These are phyloP conservation scores for Polyplosphaeria fusca DNA, from an alignment of 495 filamentous ascomycete species.

Conservation along the genomic window DNA sequence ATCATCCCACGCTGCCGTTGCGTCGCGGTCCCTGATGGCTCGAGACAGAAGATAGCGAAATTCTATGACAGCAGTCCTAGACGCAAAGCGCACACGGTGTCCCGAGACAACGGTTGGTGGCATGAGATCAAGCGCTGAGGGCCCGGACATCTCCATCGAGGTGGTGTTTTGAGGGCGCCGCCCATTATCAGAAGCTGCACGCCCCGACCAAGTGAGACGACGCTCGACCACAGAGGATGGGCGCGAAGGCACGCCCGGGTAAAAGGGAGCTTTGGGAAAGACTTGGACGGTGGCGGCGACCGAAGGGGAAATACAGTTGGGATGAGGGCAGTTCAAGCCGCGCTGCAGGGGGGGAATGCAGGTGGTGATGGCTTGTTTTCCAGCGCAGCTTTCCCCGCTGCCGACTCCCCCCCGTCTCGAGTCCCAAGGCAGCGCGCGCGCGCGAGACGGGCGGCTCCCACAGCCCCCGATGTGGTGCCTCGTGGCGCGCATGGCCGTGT, in stretches of 20 bases:
- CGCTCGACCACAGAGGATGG: neutral
- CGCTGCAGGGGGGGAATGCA: conserved; percentile 11
- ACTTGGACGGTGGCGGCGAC: too few species aligned
- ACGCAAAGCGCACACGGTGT: neutral
- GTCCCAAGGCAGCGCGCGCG: conserved; percentile 17
- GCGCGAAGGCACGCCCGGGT: conserved; percentile 22
- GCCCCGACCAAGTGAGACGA: conserved; percentile 12
- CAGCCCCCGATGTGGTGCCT: neutral
- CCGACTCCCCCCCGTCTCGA: conserved; percentile 1
- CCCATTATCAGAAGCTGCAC: neutral
- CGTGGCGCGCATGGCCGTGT: neutral
- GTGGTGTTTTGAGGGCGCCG: conserved; percentile 1
- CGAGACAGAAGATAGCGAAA: conserved; percentile 24
- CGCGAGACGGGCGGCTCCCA: conserved; percentile 1
- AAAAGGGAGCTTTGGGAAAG: neutral
- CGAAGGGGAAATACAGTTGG: neutral
- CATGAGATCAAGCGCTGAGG: conserved; percentile 15
- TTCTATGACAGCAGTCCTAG: conserved; percentile 19
- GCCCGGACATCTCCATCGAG: conserved; percentile 9
- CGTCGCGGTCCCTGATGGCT: conserved; percentile 15
- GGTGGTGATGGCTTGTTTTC: conserved; percentile 10
- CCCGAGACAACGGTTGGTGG: conserved; percentile 15
- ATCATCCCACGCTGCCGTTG: conserved; percentile 23
- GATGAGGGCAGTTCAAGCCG: neutral
- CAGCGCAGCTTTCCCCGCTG: conserved; percentile 1